Base-by-base conservation (phyloP, 2,329 filamentous ascomycete species). In the Sporothrix schenckii region DNA sequence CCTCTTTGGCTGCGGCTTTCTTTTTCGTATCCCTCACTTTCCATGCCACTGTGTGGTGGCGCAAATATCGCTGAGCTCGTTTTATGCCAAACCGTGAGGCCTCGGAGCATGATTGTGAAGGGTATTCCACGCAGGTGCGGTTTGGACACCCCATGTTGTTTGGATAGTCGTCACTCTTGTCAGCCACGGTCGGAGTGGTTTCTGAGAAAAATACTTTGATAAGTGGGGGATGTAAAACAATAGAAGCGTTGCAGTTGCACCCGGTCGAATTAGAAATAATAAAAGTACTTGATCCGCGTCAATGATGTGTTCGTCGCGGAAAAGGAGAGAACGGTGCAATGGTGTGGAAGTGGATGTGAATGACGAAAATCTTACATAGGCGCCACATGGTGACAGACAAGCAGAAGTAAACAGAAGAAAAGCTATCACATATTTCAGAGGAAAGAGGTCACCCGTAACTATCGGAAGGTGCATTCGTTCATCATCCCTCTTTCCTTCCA, bases 341-440 rank as follows among this genome's bases (percentile, higher is more conserved):
- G 58, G 7, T 1, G 7, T 13, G 19, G 14, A 44, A 13, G 41
- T 44, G 39, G 13, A 1, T 2, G 14, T 13, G 5, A 4, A 27
- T 3, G 21, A 44, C 4, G 10, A 44, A 47, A 41, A 47, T 14
- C 11, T 27, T 21, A 21, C 7, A 44, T 61, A 13, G 6, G 58
- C 39, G 39, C 44, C 21, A 4, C 58, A 47, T 47, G 6, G 21
- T 21, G 58, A 63, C 58, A 34, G 39, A 63, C 11, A 5, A 27
- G 39, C 13, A 47, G 13, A 63, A 47, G 58, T 63, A 63, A 63
- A 63, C 58, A 63, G 39, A 63, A 34, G 14, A 41, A 50, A 49
- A 30, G 24, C 6, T 14, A 24, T 14, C 24, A 50, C 3, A 34
- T 44, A 65, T 27, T 49, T 14, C 6, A 11, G 34, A 50, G 19